Evolutionary conservation across 2,329 filamentous ascomycete genomes (phyloP).

Genomic region (Trichoderma semiorbis): DNA sequence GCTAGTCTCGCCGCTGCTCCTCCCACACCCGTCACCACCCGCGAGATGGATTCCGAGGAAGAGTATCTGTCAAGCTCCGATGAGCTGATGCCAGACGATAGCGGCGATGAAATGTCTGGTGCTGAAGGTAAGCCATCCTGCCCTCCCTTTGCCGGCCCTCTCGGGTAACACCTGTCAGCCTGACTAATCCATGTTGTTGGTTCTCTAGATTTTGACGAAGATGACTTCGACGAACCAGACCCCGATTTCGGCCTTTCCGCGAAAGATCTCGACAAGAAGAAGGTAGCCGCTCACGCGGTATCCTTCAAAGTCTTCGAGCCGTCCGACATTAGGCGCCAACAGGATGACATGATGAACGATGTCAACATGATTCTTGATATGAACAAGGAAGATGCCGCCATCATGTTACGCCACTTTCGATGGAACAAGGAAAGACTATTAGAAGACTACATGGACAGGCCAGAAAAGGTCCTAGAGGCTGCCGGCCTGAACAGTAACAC

Average conservation of each 20-base stretch:
- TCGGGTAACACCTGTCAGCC: neutral
- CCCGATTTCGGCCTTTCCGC: constrained; percentile 49
- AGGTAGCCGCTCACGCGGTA: constrained; percentile 75
- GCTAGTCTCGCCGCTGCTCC: constrained; percentile 46
- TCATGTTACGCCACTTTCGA: constrained; percentile 80
- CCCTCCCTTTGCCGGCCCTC: constrained; percentile 10
- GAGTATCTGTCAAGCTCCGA: constrained; percentile 82
- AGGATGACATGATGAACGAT: constrained; percentile 81
- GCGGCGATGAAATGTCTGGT: constrained; percentile 65
- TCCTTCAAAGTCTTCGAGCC: constrained; percentile 80
- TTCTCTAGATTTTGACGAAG: constrained; percentile 49
- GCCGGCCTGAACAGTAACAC: constrained; percentile 72
- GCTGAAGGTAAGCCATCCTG: constrained; percentile 42
- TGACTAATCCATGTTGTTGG: constrained; percentile 20
- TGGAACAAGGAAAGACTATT: constrained; percentile 97
- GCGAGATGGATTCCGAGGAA: constrained; percentile 90
- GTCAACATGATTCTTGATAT: constrained; percentile 90
- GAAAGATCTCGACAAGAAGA: constrained; percentile 66
- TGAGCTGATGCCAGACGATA: constrained; percentile 71
- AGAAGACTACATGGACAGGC: constrained; percentile 92
- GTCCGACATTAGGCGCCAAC: constrained; percentile 75
- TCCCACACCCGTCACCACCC: constrained; percentile 55
- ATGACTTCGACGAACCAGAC: constrained; percentile 57
- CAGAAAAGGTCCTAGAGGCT: constrained; percentile 73
- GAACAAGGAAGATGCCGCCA: constrained; percentile 83